phyloP scores from a whole-genome alignment of 768 basidiomycete species.

The Boletus subcaerulescens region DNA sequence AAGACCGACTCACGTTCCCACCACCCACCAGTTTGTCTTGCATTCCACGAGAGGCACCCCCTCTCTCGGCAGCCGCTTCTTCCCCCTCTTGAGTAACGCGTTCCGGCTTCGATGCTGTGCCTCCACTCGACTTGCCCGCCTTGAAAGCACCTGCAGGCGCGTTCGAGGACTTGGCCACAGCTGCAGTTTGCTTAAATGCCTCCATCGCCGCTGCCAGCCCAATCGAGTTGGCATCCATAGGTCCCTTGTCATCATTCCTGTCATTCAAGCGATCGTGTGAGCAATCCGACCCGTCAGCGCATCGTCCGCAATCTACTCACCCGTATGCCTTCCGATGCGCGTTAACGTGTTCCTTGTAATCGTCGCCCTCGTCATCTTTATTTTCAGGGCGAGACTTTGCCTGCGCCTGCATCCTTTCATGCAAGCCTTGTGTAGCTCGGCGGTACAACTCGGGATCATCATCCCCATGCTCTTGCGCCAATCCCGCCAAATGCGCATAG shows the following conservation, averaged over 20 bases:
- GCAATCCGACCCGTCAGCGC: neutral
- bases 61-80: conserved; percentile 1
- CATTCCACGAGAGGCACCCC: conserved; percentile 14
- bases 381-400: conserved; percentile 1
- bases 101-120: neutral
- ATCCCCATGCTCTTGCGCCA: conserved; percentile 17
- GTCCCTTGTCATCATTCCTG: conserved; percentile 20
- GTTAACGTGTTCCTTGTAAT: conserved; percentile 19
- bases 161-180: neutral
- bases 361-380: conserved; percentile 4
- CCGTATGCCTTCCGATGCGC: conserved; percentile 33
- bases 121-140: conserved; percentile 1
- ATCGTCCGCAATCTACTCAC: conserved; percentile 12
- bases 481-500: conserved; percentile 14
- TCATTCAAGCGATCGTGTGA: neutral
- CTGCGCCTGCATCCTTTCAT: conserved; percentile 20
- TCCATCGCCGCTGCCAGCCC: conserved; percentile 32
- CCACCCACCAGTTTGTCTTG: conserved; percentile 31
- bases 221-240: conserved; percentile 27
- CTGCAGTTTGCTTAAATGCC: conserved; percentile 28
- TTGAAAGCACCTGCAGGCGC: conserved; percentile 20
- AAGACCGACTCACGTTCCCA: neutral
- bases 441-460: conserved; percentile 21
- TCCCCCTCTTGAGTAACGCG: conserved; percentile 4
- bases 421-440: conserved; percentile 22